Base-by-base conservation (phyloP, 164 flowering plant species). In the Santalum album region DNA sequence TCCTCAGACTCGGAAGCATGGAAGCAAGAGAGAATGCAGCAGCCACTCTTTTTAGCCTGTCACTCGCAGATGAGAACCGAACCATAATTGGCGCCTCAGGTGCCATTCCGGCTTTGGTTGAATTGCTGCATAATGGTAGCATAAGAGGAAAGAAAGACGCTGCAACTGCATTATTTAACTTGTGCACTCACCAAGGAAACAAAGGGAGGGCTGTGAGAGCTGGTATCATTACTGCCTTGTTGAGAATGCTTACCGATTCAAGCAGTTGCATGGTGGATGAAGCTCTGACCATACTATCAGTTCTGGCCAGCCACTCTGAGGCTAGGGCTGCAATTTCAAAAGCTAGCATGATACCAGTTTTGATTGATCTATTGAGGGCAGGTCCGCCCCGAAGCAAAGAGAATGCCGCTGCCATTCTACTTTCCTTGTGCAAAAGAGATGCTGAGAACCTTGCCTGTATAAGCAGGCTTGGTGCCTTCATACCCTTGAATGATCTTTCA, bases 1-100 rank as follows among this genome's bases (percentile, higher is more conserved):
- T 92, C 55, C 85, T 92, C 15, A 75, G 84, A 68, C 60, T 69
- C 42, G 95, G 95, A 57, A 86, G 77, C 72, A 79, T 73, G 79
- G 95, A 83, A 69, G 84, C 94, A 0, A 72, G 79, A 48, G 96
- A 92, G 58, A 92, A 86, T 71, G 90, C 98, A 18, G 98, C 98
- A 27, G 98, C 98, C 6, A 86, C 98, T 44, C 78, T 92, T 53
- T 92, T 92, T 55, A 88, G 95, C 57, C 60, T 92, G 57, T 86
- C 98, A 11, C 77, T 86, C 29, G 72, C 75, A 1, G 96, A 92
- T 60, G 96, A 92, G 67, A 92, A 88, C 72, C 84, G 83, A 66
- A 84, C 86, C 54, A 81, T 80, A 5, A 84, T 88, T 17, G 98
- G 96, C 17, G 87, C 95, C 26, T 86, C 96, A 0, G 95, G 94